phyloP scores from a whole-genome alignment of 495 filamentous ascomycete species.

The Cercophora samala region DNA sequence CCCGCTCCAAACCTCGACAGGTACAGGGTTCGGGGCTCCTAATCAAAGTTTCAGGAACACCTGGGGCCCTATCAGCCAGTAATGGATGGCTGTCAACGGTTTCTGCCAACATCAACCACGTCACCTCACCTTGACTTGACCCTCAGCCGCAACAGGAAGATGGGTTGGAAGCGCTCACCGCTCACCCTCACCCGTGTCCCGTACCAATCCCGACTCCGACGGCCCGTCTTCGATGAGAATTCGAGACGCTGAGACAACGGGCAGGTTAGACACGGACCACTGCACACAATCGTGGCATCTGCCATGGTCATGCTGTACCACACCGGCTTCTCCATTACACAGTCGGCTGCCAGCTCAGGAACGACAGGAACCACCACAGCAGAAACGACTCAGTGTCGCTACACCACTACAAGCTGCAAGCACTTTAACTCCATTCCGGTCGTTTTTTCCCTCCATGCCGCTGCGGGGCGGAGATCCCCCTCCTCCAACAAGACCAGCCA shows the following conservation, averaged over 20 bases:
- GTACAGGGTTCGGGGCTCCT: slow-evolving; percentile 9
- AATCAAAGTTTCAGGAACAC: slow-evolving; percentile 22
- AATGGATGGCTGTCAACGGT: slow-evolving; percentile 9
- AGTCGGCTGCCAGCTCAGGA: background rate
- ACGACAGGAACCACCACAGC: background rate
- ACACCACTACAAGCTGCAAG: background rate
- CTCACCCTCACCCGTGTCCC: background rate
- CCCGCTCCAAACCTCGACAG: slow-evolving; percentile 7
- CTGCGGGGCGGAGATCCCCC: slow-evolving; percentile 9
- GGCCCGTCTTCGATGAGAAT: slow-evolving; percentile 4
- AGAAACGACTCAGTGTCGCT: background rate
- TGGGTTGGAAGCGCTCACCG: slow-evolving; percentile 5
- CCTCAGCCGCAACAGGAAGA: slow-evolving; percentile 8
- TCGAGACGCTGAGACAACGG: background rate
- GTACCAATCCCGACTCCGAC: background rate
- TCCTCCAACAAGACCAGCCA: background rate
- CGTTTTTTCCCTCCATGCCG: background rate
- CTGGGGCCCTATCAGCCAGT: background rate
- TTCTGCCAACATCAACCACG: slow-evolving; percentile 7
- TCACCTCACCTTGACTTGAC: slow-evolving; percentile 1
- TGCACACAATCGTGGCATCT: background rate
- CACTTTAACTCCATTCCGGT: slow-evolving; percentile 1
- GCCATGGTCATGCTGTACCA: background rate
- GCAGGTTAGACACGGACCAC: slow-evolving; percentile 4
- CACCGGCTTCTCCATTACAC: background rate